Conservation (phyloP, 164 flowering plant genomes). For the Saururus chinensis region DNA sequence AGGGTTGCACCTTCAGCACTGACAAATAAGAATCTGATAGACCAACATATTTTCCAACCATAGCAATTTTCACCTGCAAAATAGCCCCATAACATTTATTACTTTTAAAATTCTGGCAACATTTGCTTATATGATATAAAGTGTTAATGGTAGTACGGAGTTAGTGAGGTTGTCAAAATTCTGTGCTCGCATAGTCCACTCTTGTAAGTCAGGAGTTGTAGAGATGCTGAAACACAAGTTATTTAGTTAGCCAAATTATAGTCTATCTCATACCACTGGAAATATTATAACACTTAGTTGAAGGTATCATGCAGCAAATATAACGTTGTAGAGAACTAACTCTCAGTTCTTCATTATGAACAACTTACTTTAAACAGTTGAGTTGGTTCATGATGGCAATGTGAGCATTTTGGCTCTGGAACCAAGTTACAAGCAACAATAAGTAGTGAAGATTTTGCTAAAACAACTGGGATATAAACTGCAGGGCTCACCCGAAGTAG, state of each 20-base stretch:
- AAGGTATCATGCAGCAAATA: no score
- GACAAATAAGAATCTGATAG: conserved; percentile 87
- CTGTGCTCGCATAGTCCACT: conserved; percentile 87
- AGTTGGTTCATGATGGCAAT: conserved; percentile 68
- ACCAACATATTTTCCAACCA: conserved; percentile 97
- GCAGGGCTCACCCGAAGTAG: conserved; percentile 59
- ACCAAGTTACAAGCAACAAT: no score
- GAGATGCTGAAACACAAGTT: conserved; percentile 51
- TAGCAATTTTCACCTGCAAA: conserved; percentile 80
- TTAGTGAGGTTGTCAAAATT: conserved; percentile 63
- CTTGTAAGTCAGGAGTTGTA: conserved; percentile 55
- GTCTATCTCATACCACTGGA: no score
- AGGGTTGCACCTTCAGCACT: conserved; percentile 63
- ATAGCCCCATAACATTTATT: neutral
- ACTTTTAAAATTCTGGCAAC: neutral
- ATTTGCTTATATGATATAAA: no score
- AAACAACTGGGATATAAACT: neutral
- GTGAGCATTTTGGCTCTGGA: conserved; percentile 93
- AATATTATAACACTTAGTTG: no score
- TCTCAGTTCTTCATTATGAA: neutral
- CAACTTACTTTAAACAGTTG: conserved; percentile 41
- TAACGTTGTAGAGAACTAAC: no score
- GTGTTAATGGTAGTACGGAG: conserved; percentile 25
- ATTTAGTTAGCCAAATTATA: neutral
- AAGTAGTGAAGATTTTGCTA: neutral